Conservation (phyloP, 2,329 filamentous ascomycete genomes). For the Botrytis elliptica region DNA sequence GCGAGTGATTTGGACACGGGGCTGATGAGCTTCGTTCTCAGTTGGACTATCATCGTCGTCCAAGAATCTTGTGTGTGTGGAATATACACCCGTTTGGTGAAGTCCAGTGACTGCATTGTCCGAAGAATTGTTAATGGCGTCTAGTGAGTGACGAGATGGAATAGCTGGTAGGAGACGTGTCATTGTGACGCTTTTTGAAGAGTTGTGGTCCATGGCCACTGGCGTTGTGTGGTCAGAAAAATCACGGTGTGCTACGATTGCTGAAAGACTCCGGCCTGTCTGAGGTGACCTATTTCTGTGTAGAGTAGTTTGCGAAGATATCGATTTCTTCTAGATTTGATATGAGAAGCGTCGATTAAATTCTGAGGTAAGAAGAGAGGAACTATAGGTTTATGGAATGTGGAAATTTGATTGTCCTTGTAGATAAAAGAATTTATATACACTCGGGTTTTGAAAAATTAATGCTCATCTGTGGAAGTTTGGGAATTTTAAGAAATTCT, state of each 20-base stretch:
- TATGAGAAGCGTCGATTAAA: background rate
- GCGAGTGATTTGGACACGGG: background rate
- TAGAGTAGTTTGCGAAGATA: background rate
- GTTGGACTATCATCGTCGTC: background rate
- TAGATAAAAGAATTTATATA: too few species aligned
- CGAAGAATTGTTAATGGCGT: fast-evolving
- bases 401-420: background rate
- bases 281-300: background rate
- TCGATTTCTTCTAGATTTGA: background rate
- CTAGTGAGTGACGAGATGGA: fast-evolving
- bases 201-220: fast-evolving
- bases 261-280: background rate
- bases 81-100: background rate
- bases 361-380: background rate
- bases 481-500: fast-evolving
- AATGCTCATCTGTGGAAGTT: background rate
- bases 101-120: fast-evolving
- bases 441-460: background rate
- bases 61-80: background rate
- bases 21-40: background rate
- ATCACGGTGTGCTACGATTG: background rate
- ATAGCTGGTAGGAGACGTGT: background rate
- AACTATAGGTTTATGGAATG: too few species aligned
- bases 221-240: background rate
- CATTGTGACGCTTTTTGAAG: too few species aligned